These are phyloP conservation scores for Paecilomyces sp. DNA, from an alignment of 2,329 filamentous ascomycete genomes.

Conservation along the genomic window DNA sequence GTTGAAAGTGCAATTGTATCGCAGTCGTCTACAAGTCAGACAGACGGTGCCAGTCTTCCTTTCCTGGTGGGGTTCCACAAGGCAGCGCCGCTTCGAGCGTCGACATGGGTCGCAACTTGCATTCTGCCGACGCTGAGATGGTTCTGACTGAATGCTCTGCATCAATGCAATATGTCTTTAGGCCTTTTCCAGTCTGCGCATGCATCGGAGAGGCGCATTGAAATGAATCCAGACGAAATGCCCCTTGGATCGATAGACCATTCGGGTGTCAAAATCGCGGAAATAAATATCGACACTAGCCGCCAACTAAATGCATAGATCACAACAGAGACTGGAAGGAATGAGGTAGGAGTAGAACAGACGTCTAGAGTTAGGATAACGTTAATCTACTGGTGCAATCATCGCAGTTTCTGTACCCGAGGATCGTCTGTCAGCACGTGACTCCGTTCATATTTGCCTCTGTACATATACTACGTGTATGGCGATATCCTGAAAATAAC, in stretches of 20 bases:
- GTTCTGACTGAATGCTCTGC: neutral
- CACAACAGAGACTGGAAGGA: no score
- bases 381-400: neutral
- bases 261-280: no score
- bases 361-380: no score
- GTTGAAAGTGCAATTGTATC: conserved; percentile 13
- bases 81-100: conserved; percentile 18
- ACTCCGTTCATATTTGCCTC: neutral
- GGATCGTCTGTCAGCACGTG: neutral
- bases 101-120: conserved; percentile 18
- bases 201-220: neutral
- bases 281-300: no score
- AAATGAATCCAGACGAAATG: neutral
- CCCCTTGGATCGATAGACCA: neutral
- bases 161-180: neutral
- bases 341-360: no score
- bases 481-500: no score
- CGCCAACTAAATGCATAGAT: no score
- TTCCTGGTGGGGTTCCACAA: conserved; percentile 5
- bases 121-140: conserved; percentile 13
- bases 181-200: neutral
- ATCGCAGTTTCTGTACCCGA: neutral
- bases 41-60: conserved; percentile 3
- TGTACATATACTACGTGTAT: no score
- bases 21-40: conserved; percentile 12